A percentile compares a stretch with the other conserved stretches of the same genome.
Conservation (phyloP, 2,329 filamentous ascomycete genomes). For the Colletotrichum paranaense region DNA sequence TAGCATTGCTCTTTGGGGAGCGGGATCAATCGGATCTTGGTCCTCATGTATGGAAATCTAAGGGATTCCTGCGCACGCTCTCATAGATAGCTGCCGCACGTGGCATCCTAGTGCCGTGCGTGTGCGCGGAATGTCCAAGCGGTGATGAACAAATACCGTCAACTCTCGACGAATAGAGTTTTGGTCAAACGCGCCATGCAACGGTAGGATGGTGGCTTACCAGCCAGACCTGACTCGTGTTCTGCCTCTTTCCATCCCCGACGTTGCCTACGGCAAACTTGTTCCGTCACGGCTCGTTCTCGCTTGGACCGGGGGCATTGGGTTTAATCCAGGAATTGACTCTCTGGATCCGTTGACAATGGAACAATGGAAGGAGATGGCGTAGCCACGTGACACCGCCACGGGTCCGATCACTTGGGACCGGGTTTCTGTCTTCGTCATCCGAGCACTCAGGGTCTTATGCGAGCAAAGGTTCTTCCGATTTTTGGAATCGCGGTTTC, state of each 20-base stretch:
- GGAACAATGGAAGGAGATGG: neutral
- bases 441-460: neutral
- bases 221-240: constrained; percentile 11
- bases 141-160: neutral
- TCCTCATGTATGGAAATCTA: neutral
- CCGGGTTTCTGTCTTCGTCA: neutral
- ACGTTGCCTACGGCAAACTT: neutral
- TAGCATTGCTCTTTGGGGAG: neutral
- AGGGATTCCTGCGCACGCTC: neutral
- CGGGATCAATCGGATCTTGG: neutral
- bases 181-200: constrained; percentile 30
- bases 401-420: neutral
- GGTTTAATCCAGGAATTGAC: neutral
- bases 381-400: neutral
- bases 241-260: too few relatives aligned
- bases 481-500: neutral
- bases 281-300: neutral
- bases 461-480: neutral
- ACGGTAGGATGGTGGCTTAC: neutral
- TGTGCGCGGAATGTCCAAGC: constrained; percentile 15
- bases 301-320: neutral
- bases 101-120: neutral
- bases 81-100: constrained; percentile 3
- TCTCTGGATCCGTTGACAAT: neutral
- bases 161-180: constrained; percentile 16